Evolutionary conservation across 2,329 filamentous ascomycete species (phyloP), one percentile per base, ranked within the genome.

Genomic region (Colletotrichum salicis): DNA sequence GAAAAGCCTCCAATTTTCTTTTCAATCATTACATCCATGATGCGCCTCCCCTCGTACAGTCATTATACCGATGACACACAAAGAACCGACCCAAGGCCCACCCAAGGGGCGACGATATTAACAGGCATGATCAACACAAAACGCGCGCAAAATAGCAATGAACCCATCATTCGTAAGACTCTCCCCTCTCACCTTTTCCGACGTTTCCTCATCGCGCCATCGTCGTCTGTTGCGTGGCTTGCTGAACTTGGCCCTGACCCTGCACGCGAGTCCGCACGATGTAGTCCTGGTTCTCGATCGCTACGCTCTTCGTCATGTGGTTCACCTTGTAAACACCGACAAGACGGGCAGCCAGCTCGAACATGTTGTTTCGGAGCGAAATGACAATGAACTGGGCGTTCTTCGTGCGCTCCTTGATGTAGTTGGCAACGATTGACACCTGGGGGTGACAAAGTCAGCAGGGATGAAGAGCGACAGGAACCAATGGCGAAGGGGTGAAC

Each of bases 311-410:
- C 73, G 94, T 96, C 91, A 98, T 99, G 83, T 99, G 96, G 83
- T 97, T 98, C 81, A 99, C 96, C 87, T 99, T 99, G 87, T 99
- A 99, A 67, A 99, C 96, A 76, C 97, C 97, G 15, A 99, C 95
- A 71, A 99, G 89, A 67, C 97, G 90, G 70, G 94, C 91, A n/a
- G 97, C 96, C 74, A 99, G 90, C 86, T 99, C 96, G 83, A 99
- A 99, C 96, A 99, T 99, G 86, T 99, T 99, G 84, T 99, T 99
- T 78, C 96, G 89, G 78, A 99, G 87, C 19, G 95, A 98, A 79
- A 99, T 99, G 79, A 99, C 96, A 77, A 99, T 96, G 82, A 99
- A 99, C 80, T 99, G 96, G 1, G 96, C 97, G 83, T 99, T 99
- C 88, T 98, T 98, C 72, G 96, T 99, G 66, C 96, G 89, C 85